Conservation (phyloP, 306 rosid genomes). For the Vigna hirtella region DNA sequence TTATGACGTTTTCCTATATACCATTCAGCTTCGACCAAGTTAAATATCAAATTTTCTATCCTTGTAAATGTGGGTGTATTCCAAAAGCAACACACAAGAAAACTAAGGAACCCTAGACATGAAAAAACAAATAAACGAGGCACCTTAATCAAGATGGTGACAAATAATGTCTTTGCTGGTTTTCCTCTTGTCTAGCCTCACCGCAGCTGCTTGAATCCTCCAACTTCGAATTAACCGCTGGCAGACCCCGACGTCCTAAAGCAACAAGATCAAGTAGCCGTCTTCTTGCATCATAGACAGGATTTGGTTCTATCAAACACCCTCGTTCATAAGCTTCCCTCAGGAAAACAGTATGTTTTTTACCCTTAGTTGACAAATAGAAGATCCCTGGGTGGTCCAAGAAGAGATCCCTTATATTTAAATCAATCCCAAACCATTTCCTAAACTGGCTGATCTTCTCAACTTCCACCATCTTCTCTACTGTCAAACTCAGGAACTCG, state of each 20-base stretch:
- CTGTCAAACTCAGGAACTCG: conserved; percentile 86
- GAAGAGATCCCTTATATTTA: conserved; percentile 77
- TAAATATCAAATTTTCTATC: conserved; percentile 1
- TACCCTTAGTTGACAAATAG: conserved; percentile 91
- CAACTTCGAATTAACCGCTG: conserved; percentile 50
- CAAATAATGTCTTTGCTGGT: conserved; percentile 23
- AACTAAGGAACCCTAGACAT: conserved; percentile 15
- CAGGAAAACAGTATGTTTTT: conserved; percentile 81
- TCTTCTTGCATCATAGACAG: conserved; percentile 82
- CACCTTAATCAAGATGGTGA: conserved; percentile 44
- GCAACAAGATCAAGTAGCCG: conserved; percentile 80
- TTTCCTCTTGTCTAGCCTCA: conserved; percentile 45
- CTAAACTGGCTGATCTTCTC: conserved; percentile 75
- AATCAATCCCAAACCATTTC: conserved; percentile 69
- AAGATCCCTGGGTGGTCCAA: conserved; percentile 88
- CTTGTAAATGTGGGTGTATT: conserved; percentile 13
- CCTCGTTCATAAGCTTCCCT: conserved; percentile 96
- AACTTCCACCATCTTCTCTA: conserved; percentile 94
- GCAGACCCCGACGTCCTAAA: conserved; percentile 69
- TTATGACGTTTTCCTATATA: conserved; percentile 21
- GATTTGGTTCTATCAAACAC: conserved; percentile 75
- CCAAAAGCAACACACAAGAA: conserved; percentile 19
- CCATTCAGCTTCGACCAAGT: not conserved
- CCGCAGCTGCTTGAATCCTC: conserved; percentile 45
- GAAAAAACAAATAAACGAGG: conserved; percentile 19